Evolutionary conservation across 495 filamentous ascomycete genomes (phyloP), one percentile per base, ranked within the genome.

Genomic region (Penicillium maclennaniae): DNA sequence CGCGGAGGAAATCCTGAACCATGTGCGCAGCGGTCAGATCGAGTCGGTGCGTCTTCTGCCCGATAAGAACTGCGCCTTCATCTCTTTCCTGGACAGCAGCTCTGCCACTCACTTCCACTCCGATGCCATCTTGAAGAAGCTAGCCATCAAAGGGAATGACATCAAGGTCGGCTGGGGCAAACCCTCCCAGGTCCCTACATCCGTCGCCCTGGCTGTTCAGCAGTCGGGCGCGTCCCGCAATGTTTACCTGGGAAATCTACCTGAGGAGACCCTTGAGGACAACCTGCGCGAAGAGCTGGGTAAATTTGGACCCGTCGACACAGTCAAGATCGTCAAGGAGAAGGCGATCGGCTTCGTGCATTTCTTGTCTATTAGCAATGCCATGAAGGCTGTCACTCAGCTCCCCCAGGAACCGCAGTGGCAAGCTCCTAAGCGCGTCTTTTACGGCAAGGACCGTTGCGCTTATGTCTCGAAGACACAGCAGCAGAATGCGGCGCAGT

Each of bases 141-240:
- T 98, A 61, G 88, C 92, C 53, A 93, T 98, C 74, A 88, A 92
- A 67, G 95, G 95, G 19, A 93, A 97, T 70, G 93, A 98, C 70
- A 96, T 98, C 79, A 98, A 98, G 80, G 88, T 98, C 59, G 93
- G 93, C 57, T 98, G 93, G 93, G 93, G 93, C 25, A 98, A 98
- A 69, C 92, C 93, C 12, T 97, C 95, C 9, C 95, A 95, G 74
- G 95, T 98, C 5, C 93, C 93, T 4, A 97, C 93, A 3, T 97
- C 95, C 17, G 93, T 98, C 42, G 91, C 92, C 14, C 78, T 97
- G 47, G 90, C 95, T 17, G 93, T 97, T 21, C 93, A 98, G 71
- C 93, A 98, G 72, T 96, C 91, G 4, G 92, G 92, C 27, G 93
- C 93, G 15, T 97, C 95, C n/a, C 84, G 93, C 51, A 98, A 98